These are phyloP conservation scores for Avena sativa DNA, from an alignment of 176 grass and related monocot genomes.

Conservation along the genomic window DNA sequence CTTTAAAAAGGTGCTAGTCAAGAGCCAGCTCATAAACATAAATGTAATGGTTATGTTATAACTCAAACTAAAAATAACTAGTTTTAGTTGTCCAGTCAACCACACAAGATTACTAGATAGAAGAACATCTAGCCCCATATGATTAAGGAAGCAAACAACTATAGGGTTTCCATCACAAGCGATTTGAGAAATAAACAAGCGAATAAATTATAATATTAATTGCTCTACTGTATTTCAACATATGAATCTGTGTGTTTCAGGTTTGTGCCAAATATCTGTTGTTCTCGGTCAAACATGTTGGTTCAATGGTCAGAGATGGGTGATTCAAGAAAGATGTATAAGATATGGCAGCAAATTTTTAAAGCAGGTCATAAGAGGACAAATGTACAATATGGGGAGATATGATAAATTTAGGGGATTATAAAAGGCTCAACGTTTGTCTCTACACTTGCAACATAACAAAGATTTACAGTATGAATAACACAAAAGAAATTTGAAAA, in stretches of 20 bases:
- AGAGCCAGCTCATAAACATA: not conserved
- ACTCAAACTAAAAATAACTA: constrained; percentile 14
- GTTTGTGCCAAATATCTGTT: not conserved
- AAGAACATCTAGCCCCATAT: constrained; percentile 1
- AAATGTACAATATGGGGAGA: not conserved
- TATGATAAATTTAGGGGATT: not conserved
- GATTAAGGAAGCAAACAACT: constrained; percentile 16
- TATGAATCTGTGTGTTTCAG: not conserved
- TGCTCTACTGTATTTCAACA: not conserved
- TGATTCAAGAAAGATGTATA: not conserved
- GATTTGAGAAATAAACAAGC: not conserved
- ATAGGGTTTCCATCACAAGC: not conserved
- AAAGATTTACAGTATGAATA: constrained; percentile 11
- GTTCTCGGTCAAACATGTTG: constrained; percentile 6
- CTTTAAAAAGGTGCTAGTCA: not conserved
- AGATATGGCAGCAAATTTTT: constrained; percentile 22
- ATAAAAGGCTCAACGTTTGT: constrained; percentile 24
- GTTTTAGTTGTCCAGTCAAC: constrained; percentile 14
- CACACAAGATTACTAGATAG: constrained; percentile 14
- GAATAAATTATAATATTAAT: constrained; percentile 6
- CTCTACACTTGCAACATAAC: constrained; percentile 18
- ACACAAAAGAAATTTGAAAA: constrained; percentile 7
- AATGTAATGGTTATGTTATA: constrained; percentile 9
- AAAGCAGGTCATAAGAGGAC: not conserved
- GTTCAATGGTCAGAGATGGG: not conserved